These are phyloP conservation scores for Epichloe brachyelytri DNA, from an alignment of 2,329 filamentous ascomycete species.

Conservation along the genomic window DNA sequence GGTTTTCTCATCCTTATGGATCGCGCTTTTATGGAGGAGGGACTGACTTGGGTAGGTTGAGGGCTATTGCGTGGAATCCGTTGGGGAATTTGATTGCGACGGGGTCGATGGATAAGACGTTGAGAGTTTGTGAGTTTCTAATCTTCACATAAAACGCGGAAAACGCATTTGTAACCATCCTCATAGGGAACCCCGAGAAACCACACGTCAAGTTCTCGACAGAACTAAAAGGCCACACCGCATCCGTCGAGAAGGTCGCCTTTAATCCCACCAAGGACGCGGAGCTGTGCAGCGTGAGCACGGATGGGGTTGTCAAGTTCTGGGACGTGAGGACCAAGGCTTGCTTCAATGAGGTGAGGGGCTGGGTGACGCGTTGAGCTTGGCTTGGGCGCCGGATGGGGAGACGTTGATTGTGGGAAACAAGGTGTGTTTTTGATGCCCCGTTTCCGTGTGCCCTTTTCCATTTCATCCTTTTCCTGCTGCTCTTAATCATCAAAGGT, in stretches of 20 bases:
- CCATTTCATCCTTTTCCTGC: neutral
- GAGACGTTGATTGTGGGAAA: conserved; percentile 58
- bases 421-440: conserved; percentile 37
- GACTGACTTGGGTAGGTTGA: conserved; percentile 38
- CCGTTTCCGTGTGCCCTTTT: neutral
- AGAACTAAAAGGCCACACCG: conserved; percentile 55
- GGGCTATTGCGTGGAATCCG: conserved; percentile 81
- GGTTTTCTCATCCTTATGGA: conserved; percentile 12
- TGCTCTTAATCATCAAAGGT: neutral
- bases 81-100: conserved; percentile 74
- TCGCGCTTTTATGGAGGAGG: neutral
- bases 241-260: conserved; percentile 59
- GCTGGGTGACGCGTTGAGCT: conserved; percentile 53
- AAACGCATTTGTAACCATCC: neutral
- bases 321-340: conserved; percentile 69
- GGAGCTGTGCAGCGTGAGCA: conserved; percentile 62
- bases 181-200: conserved; percentile 62
- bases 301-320: conserved; percentile 61
- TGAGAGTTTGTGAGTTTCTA: conserved; percentile 51
- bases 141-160: neutral
- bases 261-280: conserved; percentile 69
- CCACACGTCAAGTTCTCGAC: conserved; percentile 62
- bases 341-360: conserved; percentile 56
- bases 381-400: conserved; percentile 64
- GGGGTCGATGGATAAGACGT: conserved; percentile 54